Percentiles rank a stretch among this genome's conserved stretches.
These are phyloP conservation scores for Sarcomyxa edulis DNA, from an alignment of 768 basidiomycete genomes.

Conservation along the genomic window DNA sequence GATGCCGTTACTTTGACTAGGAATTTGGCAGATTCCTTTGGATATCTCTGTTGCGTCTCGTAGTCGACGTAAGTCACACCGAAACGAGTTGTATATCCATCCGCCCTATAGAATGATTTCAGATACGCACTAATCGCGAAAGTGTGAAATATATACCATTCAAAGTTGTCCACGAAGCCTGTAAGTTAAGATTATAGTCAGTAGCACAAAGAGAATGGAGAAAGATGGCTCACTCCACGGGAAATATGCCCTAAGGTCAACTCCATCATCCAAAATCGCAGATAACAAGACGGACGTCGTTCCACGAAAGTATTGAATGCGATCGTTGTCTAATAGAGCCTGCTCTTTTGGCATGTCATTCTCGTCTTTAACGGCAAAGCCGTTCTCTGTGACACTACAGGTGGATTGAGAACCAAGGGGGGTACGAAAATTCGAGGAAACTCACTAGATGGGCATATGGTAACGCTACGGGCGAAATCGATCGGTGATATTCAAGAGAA, in stretches of 20 bases:
- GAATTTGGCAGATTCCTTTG: slow-evolving; percentile 59
- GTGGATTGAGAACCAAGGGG: neutral
- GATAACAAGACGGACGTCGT: slow-evolving; percentile 46
- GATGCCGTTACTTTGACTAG: slow-evolving; percentile 39
- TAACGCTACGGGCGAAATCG: slow-evolving; percentile 28
- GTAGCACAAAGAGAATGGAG: slow-evolving; percentile 1
- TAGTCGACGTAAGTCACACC: slow-evolving; percentile 72
- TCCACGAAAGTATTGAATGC: slow-evolving; percentile 63
- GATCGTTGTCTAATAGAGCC: slow-evolving; percentile 53
- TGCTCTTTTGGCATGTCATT: slow-evolving; percentile 44
- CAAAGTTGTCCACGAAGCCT: slow-evolving; percentile 70
- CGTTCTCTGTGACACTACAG: slow-evolving; percentile 66
- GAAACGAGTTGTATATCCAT: slow-evolving; percentile 64
- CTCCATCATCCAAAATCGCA: slow-evolving; percentile 58
- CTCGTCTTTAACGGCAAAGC: slow-evolving; percentile 66
- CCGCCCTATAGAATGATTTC: slow-evolving; percentile 35
- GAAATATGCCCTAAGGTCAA: slow-evolving; percentile 60
- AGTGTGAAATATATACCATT: slow-evolving; percentile 37
- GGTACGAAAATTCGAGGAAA: neutral
- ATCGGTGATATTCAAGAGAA: neutral
- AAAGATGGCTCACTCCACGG: slow-evolving; percentile 50
- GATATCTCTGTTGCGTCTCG: slow-evolving; percentile 58
- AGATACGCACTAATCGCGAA: neutral
- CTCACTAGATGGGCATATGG: slow-evolving; percentile 13
- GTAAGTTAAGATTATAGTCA: slow-evolving; percentile 6